These are phyloP conservation scores for Seiridium cupressi DNA, from an alignment of 2,329 filamentous ascomycete genomes.

Conservation along the genomic window DNA sequence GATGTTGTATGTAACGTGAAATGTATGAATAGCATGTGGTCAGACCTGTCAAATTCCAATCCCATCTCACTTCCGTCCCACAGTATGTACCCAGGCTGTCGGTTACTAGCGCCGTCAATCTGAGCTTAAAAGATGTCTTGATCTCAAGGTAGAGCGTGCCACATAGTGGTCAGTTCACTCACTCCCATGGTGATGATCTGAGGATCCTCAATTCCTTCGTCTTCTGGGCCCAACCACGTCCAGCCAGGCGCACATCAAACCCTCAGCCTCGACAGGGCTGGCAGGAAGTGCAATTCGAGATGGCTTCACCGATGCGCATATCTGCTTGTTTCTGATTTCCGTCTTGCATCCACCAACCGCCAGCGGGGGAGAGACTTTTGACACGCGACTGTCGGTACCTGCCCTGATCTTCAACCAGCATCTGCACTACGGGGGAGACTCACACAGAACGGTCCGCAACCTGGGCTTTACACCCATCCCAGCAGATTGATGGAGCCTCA, in stretches of 20 bases:
- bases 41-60: background rate
- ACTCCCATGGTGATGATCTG: background rate
- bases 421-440: background rate
- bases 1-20: background rate
- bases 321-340: background rate
- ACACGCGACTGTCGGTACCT: background rate
- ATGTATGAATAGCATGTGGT: background rate
- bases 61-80: background rate
- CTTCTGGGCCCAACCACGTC: background rate
- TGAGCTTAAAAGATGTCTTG: background rate
- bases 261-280: too few relatives aligned
- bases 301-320: background rate
- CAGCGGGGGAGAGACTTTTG: background rate
- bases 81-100: background rate
- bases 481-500: background rate
- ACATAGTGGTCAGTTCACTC: conserved; percentile 1
- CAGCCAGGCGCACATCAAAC: too few relatives aligned
- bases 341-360: background rate
- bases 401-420: background rate
- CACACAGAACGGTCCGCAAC: background rate
- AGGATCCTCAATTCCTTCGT: background rate
- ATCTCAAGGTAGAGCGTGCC: background rate
- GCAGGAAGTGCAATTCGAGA: too few relatives aligned
- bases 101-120: conserved; percentile 5
- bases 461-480: background rate